Evolutionary conservation across 2,329 filamentous ascomycete genomes (phyloP), one percentile per base, ranked within the genome.

Genomic region (Hypoxylon sp.): DNA sequence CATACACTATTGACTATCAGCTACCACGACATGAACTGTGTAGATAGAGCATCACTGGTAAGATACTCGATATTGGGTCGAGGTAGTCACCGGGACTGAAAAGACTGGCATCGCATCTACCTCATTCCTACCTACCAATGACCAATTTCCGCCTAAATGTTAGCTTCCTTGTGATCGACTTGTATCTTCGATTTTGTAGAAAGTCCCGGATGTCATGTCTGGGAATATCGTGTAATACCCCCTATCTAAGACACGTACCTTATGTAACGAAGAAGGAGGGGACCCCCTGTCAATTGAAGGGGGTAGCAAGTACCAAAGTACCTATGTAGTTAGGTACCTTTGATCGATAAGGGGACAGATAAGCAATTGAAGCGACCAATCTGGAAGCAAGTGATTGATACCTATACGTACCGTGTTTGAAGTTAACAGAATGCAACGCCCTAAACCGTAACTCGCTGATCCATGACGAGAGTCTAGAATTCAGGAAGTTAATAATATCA

Each of bases 381-480:
- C 14, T 31, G 14, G 24, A 26, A 26, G 14, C 14, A 29, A 47
- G 35, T 57, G 48, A 64, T n/a, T n/a, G 47, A 59, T 46, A n/a
- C n/a, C n/a, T n/a, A 47, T 55, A 65, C 31, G 48, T 63, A 66
- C 37, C 55, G 14, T 47, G 64, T 70, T 67, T 67, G 67, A 70
- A 70, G 60, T 70, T 70, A 67, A 70, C 67, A 70, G 63, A 69
- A 58, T 69, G 66, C 61, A 69, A 69, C 62, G 47, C 62, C 47
- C 46, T 39, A 52, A 63, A 66, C 53, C 53, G 48, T 62, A 66
- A 51, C 31, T 42, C 47, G 50, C 52, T 66, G 47, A 69, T 58
- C 67, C 53, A 59, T 53, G 48, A 60, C 59, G 31, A 63, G 63
- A 66, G 57, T 67, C 67, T 69, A 69, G 67, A 69, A 50, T 58